A percentile compares a stretch with the other conserved stretches of the same genome.
phyloP scores from a whole-genome alignment of 257 asterid species.

The Petunia secreta region DNA sequence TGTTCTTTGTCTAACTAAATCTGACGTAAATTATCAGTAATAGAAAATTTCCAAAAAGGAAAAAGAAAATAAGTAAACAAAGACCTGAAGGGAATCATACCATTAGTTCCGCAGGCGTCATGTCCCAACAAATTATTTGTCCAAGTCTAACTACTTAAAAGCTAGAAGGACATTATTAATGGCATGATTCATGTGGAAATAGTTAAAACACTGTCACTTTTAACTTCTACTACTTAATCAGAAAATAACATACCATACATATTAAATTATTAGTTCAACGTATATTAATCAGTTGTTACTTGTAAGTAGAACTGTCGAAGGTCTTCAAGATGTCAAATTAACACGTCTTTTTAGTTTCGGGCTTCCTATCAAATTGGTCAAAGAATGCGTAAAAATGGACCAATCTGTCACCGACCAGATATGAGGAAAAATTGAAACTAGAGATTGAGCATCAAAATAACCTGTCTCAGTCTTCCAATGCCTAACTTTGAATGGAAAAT shows the following conservation, averaged over 20 bases:
- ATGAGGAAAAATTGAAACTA: not conserved
- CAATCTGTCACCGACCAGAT: slow-evolving; percentile 17
- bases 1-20: not conserved
- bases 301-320: not conserved
- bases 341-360: not conserved
- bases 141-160: not conserved
- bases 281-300: not conserved
- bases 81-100: not conserved
- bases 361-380: not conserved
- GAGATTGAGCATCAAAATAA: not conserved
- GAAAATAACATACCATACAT: not conserved
- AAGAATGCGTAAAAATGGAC: not conserved
- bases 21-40: too few relatives aligned
- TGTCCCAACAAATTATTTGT: slow-evolving; percentile 22
- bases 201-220: slow-evolving; percentile 11
- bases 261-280: not conserved
- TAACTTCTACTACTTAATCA: not conserved
- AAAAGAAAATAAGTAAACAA: not conserved
- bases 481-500: slow-evolving; percentile 40
- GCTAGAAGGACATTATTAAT: not conserved
- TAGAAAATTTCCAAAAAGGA: too few relatives aligned
- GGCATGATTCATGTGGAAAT: slow-evolving; percentile 8
- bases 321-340: slow-evolving; percentile 5
- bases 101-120: not conserved
- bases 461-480: slow-evolving; percentile 31